Base-by-base conservation (phyloP, 2,329 filamentous ascomycete species). In the Penicillium sp. region DNA sequence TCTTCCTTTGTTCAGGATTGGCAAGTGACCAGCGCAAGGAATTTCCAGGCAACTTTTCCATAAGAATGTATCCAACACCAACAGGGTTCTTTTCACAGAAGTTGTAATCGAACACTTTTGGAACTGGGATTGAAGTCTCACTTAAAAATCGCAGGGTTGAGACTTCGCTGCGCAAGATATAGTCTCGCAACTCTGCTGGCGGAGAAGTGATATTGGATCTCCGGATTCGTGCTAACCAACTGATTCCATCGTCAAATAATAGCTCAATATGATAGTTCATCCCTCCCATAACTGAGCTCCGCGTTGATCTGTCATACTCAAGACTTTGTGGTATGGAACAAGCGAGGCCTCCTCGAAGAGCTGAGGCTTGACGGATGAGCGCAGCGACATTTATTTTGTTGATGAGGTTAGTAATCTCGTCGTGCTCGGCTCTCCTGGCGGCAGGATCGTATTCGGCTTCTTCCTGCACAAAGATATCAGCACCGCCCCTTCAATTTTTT, bases 241-340 rank as follows among this genome's bases (percentile, higher is more conserved):
- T 64, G 21, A 75, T 54, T 33, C 72, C 72, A 56, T 79, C 76
- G 4, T 75, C 67, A 52, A 80, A 80, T 6, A 42, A 49, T 43
- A 79, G 58, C 30, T 75, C 68, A 33, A 75, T 55, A 52, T 79
- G 73, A 56, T 73, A 79, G 54, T 79, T 78, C 70, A 73, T 75
- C 2, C 74, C 72, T 1, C 74, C 75, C 71, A 79, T 78, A 0
- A 76, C 66, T 5, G 71, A 70, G 30, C 59, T 68, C 40, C 61
- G 65, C 18, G 53, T 69, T 3, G 56, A 55, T 59, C 58, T 61
- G 48, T 75, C 66, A 64, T 76, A 73, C n/a, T 64, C 55, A 27
- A 75, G 64, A 20, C 17, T n/a, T 17, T 67, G 62, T 10, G 66
- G 59, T n/a, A 71, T 61, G n/a, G 63, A 67, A 48, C 72, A 77